Percentiles rank a stretch among this genome's conserved stretches.
phyloP scores from a whole-genome alignment of 352 stramenopile genomes.

The Phytophthora sojae region DNA sequence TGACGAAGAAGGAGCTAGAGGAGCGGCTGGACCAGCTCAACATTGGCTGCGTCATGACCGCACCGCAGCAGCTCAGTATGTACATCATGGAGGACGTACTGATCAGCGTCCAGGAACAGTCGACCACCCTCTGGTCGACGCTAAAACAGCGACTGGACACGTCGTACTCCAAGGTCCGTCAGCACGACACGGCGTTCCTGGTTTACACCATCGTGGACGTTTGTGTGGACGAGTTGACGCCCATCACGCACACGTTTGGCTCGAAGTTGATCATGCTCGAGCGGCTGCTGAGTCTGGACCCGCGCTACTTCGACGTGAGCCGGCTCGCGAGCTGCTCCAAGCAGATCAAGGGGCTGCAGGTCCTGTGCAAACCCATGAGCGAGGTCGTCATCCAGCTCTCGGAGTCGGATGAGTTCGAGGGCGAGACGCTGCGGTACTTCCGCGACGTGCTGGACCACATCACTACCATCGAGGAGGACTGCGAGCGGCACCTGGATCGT shows the following conservation, averaged over 20 bases:
- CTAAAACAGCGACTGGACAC: constrained; percentile 72
- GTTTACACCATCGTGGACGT: constrained; percentile 85
- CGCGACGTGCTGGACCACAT: constrained; percentile 88
- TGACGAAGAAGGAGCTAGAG: constrained; percentile 73
- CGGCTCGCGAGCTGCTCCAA: constrained; percentile 63
- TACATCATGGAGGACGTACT: constrained; percentile 79
- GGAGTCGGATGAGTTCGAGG: constrained; percentile 76
- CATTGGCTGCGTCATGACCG: constrained; percentile 73
- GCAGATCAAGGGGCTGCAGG: constrained; percentile 79
- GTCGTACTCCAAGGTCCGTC: constrained; percentile 86
- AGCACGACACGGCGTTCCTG: constrained; percentile 76
- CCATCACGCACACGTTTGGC: constrained; percentile 78
- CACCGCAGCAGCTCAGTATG: constrained; percentile 77
- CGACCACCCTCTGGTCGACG: constrained; percentile 56
- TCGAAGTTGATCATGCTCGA: constrained; percentile 80
- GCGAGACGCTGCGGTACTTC: constrained; percentile 80
- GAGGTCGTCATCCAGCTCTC: constrained; percentile 73
- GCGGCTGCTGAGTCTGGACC: constrained; percentile 58
- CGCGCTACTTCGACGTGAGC: constrained; percentile 65
- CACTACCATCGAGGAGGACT: constrained; percentile 81
- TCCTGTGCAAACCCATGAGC: constrained; percentile 76
- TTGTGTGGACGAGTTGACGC: constrained; percentile 81
- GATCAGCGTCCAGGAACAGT: constrained; percentile 73
- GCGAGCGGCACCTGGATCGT: constrained; percentile 77
- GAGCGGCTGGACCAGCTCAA: constrained; percentile 63